Conservation (phyloP, 129 eudicot genomes). For the Escallonia rubra region DNA sequence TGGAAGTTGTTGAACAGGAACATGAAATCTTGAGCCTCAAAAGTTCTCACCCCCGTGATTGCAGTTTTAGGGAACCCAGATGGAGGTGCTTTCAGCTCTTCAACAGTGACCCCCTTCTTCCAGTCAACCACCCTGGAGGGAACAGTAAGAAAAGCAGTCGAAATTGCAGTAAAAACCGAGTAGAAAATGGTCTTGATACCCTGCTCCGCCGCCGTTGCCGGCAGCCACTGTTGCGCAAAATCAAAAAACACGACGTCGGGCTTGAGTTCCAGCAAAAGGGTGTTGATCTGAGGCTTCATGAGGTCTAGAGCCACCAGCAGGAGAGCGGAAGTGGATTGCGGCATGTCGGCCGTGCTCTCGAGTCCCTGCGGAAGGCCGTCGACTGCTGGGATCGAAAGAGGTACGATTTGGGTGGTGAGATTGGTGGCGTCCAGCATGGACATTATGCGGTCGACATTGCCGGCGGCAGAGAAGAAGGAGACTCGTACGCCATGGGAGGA, state of each 20-base stretch:
- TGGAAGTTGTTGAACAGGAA: slow-evolving; percentile 45
- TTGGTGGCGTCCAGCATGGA: slow-evolving; percentile 24
- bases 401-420: slow-evolving; percentile 25
- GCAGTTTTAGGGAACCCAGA: slow-evolving; percentile 30
- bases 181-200: slow-evolving; percentile 32
- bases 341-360: slow-evolving; percentile 39
- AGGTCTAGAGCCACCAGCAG: slow-evolving; percentile 54
- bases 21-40: slow-evolving; percentile 31
- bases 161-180: slow-evolving; percentile 33
- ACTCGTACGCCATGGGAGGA: slow-evolving; percentile 35
- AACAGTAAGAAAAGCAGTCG: slow-evolving; percentile 18
- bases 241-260: slow-evolving; percentile 48
- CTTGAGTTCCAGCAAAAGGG: slow-evolving; percentile 28
- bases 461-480: slow-evolving; percentile 43
- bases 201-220: slow-evolving; percentile 24
- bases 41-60: slow-evolving; percentile 15
- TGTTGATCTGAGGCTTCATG: slow-evolving; percentile 44
- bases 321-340: slow-evolving; percentile 27
- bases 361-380: slow-evolving; percentile 46
- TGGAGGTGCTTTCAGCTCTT: slow-evolving; percentile 32
- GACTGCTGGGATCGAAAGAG: slow-evolving; percentile 40
- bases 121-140: slow-evolving; percentile 11
- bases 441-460: slow-evolving; percentile 26
- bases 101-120: slow-evolving; percentile 16
- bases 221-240: slow-evolving; percentile 59